Evolutionary conservation across 345 rosid species (phyloP), one percentile per base, ranked within the genome.

Genomic region (Iberis pinnata): DNA sequence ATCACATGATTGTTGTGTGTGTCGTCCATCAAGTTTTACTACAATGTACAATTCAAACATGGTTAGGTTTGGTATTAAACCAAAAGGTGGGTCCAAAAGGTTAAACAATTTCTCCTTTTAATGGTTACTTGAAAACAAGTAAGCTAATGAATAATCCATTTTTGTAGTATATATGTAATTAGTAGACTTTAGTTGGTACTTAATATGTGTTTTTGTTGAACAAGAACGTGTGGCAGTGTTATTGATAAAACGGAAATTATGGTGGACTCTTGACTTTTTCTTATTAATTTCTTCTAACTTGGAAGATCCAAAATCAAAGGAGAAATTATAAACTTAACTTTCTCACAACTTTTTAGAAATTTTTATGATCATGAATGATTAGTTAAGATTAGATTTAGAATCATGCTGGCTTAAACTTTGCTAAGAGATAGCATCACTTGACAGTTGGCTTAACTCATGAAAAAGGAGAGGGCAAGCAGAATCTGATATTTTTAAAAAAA

Each of bases 191-290:
- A 63, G 55, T 31, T 38, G 47, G 55, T 36, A 27, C 18, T 39
- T 13, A n/a, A n/a, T n/a, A n/a, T n/a, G 39, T 49, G 25, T 31
- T 10, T 43, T 32, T n/a, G 58, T 25, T 63, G 43, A 46, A 20
- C 15, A 65, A 65, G 48, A 66, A 66, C 65, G 70, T 59, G 70
- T 66, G 65, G 49, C 43, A 66, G 70, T 66, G 70, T 66, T 51
- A 58, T 45, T 58, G 54, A 58, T 52, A 36, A 48, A 50, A 57
- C 64, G 64, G 18, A 57, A 65, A 36, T 36, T 26, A 37, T 37
- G 65, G 64, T 37, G 65, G 64, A 27, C 5, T 43, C 55, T 58
- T 66, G 70, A 66, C 65, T 44, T 36, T 38, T 58, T 65, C 70
- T 36, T 7, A 42, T 35, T 18, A 13, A 8, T 49, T 33, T 41